A percentile compares a stretch with the other conserved stretches of the same genome.
phyloP scores from a whole-genome alignment of 768 basidiomycete genomes.

The Trametes sanguinea region DNA sequence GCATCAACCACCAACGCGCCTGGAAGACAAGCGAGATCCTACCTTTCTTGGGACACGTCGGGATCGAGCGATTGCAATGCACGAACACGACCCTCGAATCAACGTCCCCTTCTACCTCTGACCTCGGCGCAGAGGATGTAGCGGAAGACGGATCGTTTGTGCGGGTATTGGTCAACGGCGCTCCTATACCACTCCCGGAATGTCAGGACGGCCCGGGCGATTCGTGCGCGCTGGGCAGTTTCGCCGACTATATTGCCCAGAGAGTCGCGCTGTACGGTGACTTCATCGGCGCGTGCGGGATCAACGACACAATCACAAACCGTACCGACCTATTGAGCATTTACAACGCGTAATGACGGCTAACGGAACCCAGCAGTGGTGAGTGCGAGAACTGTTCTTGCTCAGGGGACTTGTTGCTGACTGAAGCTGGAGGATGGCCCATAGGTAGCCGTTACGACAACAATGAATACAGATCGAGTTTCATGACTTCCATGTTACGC shows the following conservation, averaged over 20 bases:
- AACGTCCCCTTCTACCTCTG: neutral
- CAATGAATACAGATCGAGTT: too few relatives aligned
- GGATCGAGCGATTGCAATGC: conserved; percentile 19
- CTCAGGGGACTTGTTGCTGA: too few relatives aligned
- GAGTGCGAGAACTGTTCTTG: too few relatives aligned
- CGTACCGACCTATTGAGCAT: conserved; percentile 18
- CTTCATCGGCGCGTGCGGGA: conserved; percentile 21
- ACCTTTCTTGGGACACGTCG: conserved; percentile 22
- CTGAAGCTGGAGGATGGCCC: too few relatives aligned
- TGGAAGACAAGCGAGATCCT: conserved; percentile 23
- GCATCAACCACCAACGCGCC: conserved; percentile 25
- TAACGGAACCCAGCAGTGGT: neutral
- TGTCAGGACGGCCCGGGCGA: conserved; percentile 20
- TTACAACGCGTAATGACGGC: conserved; percentile 5
- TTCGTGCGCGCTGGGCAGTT: conserved; percentile 16
- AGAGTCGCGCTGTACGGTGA: conserved; percentile 16
- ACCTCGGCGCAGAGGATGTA: conserved; percentile 7
- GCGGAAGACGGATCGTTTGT: conserved; percentile 9
- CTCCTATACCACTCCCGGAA: conserved; percentile 20
- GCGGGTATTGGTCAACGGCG: conserved; percentile 20
- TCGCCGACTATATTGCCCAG: conserved; percentile 10
- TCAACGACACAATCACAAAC: conserved; percentile 20
- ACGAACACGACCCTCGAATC: conserved; percentile 9
- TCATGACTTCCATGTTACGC: too few relatives aligned
- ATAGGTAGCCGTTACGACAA: too few relatives aligned